Evolutionary conservation across 768 basidiomycete species (phyloP).

Genomic region (Amanita muscaria): DNA sequence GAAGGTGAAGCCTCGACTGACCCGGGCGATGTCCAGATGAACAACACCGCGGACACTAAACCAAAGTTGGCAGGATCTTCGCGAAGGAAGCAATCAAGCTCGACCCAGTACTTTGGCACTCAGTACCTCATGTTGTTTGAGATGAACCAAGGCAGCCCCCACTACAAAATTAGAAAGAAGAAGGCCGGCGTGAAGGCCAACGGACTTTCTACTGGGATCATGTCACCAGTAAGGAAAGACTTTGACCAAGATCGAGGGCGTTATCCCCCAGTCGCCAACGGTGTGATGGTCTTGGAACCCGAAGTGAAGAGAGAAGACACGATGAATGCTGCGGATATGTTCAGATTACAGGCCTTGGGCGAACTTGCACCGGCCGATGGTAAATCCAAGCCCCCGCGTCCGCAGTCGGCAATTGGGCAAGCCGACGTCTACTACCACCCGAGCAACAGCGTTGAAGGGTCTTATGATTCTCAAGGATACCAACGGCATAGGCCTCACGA

Average conservation of each 20-base stretch:
- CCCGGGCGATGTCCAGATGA: constrained; percentile 13
- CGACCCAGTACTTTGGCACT: constrained; percentile 28
- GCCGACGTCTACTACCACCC: constrained; percentile 25
- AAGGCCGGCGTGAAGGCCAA: constrained; percentile 40
- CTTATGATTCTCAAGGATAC: constrained; percentile 7
- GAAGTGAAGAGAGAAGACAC: constrained; percentile 19
- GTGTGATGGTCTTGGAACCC: constrained; percentile 22
- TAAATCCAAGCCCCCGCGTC: constrained; percentile 22
- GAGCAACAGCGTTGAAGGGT: constrained; percentile 13
- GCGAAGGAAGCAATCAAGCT: constrained; percentile 2
- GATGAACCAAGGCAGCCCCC: constrained; percentile 77
- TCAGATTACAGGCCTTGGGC: constrained; percentile 50
- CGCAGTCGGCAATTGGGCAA: constrained; percentile 21
- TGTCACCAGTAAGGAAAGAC: constrained; percentile 1
- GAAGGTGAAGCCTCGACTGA: constrained; percentile 10
- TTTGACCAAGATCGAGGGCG: constrained; percentile 12
- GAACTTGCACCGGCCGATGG: constrained; percentile 34
- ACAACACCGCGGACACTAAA: constrained; percentile 8
- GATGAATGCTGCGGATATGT: constrained; percentile 59
- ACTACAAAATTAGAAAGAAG: constrained; percentile 85
- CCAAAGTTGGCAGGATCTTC: constrained; percentile 2
- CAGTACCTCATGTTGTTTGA: constrained; percentile 60
- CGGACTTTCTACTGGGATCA: constrained; percentile 11
- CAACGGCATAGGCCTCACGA: constrained; percentile 25
- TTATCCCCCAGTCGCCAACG: constrained; percentile 11